Base-by-base conservation (phyloP, 2,329 filamentous ascomycete species). In the Microdochium paspali region DNA sequence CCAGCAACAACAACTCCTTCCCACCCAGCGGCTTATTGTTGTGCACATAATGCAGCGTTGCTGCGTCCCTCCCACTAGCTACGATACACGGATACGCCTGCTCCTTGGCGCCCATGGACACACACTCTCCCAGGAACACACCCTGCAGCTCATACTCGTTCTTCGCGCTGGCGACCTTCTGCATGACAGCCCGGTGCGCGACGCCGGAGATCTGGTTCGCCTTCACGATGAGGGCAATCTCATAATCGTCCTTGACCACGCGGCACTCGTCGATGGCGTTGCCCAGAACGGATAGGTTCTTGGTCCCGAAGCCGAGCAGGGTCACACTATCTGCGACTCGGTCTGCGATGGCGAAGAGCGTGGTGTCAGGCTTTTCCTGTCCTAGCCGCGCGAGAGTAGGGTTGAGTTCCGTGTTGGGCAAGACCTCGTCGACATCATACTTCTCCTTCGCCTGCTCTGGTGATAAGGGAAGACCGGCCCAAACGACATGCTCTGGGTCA, bases 71-170 rank as follows among this genome's bases (percentile, higher is more conserved):
- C 10, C 91, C 91, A 28, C 80, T 79, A 0, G 89, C 91, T 18
- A 93, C 82, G 58, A 97, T 96, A 50, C 85, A 84, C 54, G 86
- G 80, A 66, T 97, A 97, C 1, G 91, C 84, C 71, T 94, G 89
- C 57, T 93, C 82, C 61, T 82, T 84, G 46, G 85, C 85, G 23
- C 86, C 87, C 51, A 84, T 75, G 46, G 82, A 77, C 50, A 93
- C 79, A 62, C 87, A 94, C 25, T 76, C 74, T 61, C 87, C 82
- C 10, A 94, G 65, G 62, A 96, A 95, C 1, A 83, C 67, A 1
- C 82, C 90, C 62, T 95, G 85, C 26, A 96, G 79, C 62, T 96
- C 86, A 28, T 80, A 76, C 72, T 97, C 90, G 58, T 89, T 91
- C 54, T 71, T 72, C 23, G 84, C 86, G 24, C 71, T 69, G 53